These are phyloP conservation scores for Rhododendron griersonianum DNA, from an alignment of 148 eudicot species.

Conservation along the genomic window DNA sequence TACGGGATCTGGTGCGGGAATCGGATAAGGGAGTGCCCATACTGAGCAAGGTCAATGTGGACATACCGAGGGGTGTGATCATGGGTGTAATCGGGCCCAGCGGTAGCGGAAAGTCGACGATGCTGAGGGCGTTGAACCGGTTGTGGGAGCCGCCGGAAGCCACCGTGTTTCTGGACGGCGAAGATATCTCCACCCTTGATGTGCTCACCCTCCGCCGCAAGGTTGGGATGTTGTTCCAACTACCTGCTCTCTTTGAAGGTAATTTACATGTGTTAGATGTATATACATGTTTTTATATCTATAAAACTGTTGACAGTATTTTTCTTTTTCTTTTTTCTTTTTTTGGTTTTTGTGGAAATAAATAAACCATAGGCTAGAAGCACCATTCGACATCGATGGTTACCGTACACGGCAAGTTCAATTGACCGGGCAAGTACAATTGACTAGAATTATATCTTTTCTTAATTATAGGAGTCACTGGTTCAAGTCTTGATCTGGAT, in stretches of 20 bases:
- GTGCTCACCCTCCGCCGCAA: conserved; percentile 46
- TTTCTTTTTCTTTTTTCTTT: too few species aligned
- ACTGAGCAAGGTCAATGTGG: conserved; percentile 30
- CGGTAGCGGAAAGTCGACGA: conserved; percentile 55
- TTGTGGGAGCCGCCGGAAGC: conserved; percentile 49
- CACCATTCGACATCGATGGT: too few species aligned
- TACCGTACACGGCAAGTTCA: not conserved
- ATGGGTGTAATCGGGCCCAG: conserved; percentile 63
- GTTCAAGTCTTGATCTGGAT: not conserved
- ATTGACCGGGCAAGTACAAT: not conserved
- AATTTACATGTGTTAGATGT: not conserved
- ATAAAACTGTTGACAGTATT: too few species aligned
- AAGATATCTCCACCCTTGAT: conserved; percentile 39
- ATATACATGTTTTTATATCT: too few species aligned
- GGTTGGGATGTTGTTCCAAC: conserved; percentile 62
- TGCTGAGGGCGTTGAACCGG: conserved; percentile 47
- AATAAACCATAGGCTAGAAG: too few species aligned
- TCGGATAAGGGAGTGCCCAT: conserved; percentile 30
- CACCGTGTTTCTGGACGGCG: conserved; percentile 46
- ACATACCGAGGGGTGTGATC: conserved; percentile 35
- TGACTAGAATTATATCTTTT: too few species aligned
- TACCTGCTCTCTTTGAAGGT: conserved; percentile 57
- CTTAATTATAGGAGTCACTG: too few species aligned
- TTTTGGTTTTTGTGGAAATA: too few species aligned
- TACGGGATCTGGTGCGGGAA: conserved; percentile 24